A percentile compares a stretch with the other conserved stretches of the same genome.
Evolutionary conservation across 192 early-diverging fungal genomes (phyloP).

Genomic region (Umbelopsis sp.): DNA sequence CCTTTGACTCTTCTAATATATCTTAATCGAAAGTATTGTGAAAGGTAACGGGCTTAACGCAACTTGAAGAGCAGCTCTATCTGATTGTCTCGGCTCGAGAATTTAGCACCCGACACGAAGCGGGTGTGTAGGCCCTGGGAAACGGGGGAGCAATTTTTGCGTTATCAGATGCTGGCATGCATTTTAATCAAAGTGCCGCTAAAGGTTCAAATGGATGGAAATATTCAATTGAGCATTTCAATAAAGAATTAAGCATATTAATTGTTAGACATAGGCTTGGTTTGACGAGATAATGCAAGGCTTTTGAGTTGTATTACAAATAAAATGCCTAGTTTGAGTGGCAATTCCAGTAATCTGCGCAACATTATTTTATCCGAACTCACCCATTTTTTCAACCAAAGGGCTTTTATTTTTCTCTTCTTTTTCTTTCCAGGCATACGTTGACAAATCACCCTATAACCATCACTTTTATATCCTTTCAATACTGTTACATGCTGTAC

Average conservation of each 20-base stretch:
- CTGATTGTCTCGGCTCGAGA: not conserved
- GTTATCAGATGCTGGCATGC: not conserved
- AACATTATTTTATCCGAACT: not conserved
- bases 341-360: not conserved
- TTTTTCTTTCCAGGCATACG: not conserved
- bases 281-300: no score
- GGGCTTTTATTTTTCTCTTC: not conserved
- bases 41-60: no score
- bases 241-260: not conserved
- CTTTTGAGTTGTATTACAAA: not conserved
- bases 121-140: slow-evolving; percentile 2
- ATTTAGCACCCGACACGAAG: not conserved
- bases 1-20: no score
- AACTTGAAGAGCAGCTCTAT: no score
- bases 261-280: no score
- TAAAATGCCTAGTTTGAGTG: not conserved
- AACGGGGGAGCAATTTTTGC: slow-evolving; percentile 9
- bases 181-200: not conserved
- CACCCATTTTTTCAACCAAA: not conserved
- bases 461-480: not conserved
- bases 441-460: not conserved
- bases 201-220: not conserved
- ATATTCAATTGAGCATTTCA: not conserved
- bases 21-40: no score
- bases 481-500: not conserved